These are phyloP conservation scores for Pseudophaeomoniella oleicola DNA, from an alignment of 2,329 filamentous ascomycete species.

Conservation along the genomic window DNA sequence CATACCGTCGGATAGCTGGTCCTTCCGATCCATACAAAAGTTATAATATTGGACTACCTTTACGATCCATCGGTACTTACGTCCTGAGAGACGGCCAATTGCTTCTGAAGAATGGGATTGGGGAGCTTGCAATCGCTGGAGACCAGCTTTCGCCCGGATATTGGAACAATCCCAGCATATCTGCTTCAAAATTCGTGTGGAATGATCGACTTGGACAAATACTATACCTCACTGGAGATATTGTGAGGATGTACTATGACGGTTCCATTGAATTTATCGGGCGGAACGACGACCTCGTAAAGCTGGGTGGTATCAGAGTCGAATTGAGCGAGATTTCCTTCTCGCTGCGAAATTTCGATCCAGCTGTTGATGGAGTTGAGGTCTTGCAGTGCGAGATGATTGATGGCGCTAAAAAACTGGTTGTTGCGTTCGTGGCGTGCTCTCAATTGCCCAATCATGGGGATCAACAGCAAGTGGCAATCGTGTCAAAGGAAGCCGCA, in stretches of 20 bases:
- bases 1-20: conserved; percentile 15
- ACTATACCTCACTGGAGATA: conserved; percentile 26
- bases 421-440: no score
- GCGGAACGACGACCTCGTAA: conserved; percentile 54
- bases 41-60: conserved; percentile 18
- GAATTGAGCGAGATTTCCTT: conserved; percentile 38
- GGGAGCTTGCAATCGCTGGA: conserved; percentile 78
- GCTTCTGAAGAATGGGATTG: conserved; percentile 38
- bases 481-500: no score
- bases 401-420: no score
- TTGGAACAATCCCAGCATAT: conserved; percentile 65
- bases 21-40: conserved; percentile 13
- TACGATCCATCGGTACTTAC: conserved; percentile 17
- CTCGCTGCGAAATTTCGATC: conserved; percentile 23
- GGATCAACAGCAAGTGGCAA: no score
- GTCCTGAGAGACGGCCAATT: conserved; percentile 11
- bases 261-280: conserved; percentile 24
- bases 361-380: no score
- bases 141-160: conserved; percentile 82
- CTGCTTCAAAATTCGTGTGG: conserved; percentile 56
- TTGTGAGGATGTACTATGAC: conserved; percentile 19
- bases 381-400: no score
- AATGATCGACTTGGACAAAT: conserved; percentile 12
- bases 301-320: conserved; percentile 50
- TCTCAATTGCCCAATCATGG: no score